These are phyloP conservation scores for Tricholoma terreum DNA, from an alignment of 768 basidiomycete genomes.

Conservation along the genomic window DNA sequence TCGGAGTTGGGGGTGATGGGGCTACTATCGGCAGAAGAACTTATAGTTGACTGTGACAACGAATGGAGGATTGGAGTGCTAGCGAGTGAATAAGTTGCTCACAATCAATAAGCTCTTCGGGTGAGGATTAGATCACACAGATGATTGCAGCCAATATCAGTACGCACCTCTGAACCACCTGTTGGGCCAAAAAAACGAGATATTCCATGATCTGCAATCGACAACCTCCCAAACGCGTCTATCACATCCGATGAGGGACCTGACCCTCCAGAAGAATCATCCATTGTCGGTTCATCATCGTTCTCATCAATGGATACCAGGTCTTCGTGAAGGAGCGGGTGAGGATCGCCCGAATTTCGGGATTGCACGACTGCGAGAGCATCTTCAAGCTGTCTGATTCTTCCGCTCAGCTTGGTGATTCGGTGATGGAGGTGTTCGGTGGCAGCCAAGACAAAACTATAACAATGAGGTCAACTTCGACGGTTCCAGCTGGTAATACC, in stretches of 20 bases:
- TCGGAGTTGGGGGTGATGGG: neutral
- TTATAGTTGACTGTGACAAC: constrained; percentile 8
- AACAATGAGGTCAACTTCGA: neutral
- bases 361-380: constrained; percentile 52
- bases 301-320: constrained; percentile 27
- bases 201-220: constrained; percentile 57
- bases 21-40: constrained; percentile 1
- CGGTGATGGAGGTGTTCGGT: constrained; percentile 64
- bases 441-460: constrained; percentile 57
- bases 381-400: constrained; percentile 53
- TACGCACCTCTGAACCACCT: constrained; percentile 63
- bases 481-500: neutral
- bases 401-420: constrained; percentile 48
- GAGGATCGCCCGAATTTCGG: constrained; percentile 48
- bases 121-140: neutral
- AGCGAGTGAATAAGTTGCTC: neutral
- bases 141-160: neutral
- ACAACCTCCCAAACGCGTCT: constrained; percentile 58
- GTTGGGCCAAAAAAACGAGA: constrained; percentile 65
- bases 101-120: constrained; percentile 24
- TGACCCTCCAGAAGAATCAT: constrained; percentile 20
- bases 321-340: constrained; percentile 57
- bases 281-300: constrained; percentile 24
- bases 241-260: constrained; percentile 36
- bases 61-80: neutral